Evolutionary conservation across 495 filamentous ascomycete genomes (phyloP), one percentile per base, ranked within the genome.

Genomic region (Baudoinia panamericana): DNA sequence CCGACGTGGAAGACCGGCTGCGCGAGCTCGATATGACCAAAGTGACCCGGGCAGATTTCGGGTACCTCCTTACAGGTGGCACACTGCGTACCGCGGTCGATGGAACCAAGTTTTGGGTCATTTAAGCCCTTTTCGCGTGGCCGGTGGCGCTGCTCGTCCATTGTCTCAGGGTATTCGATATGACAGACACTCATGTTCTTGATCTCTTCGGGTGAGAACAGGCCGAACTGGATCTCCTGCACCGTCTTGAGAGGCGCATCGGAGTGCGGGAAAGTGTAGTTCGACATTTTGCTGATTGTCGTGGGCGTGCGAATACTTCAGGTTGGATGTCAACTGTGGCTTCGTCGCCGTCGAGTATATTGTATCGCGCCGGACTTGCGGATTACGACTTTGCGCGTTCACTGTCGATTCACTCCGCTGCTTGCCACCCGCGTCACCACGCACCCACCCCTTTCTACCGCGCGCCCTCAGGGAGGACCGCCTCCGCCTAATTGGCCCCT

Each of bases 191-290:
- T 94, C 84, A 93, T 87, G 44, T 75, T 80, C 67, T 96, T 96
- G 64, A 94, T 92, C 62, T 99, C 92, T 57, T 96, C 88, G 1
- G 92, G 90, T 13, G 86, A 87, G 54, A 94, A 68, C 45, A 99
- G 76, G 53, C 90, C 90, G 62, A 99, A 99, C 66, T 96, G 92
- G 48, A 99, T 93, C 71, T 96, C 90, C 70, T 93, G 75, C 48
- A 99, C 84, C 41, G 79, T 84, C 68, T 85, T 84, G 72, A 94
- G 67, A 52, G 86, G 84, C 75, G 90, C 90, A 69, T 83, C 86
- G 51, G 90, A 96, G 58, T 84, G 80, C 41, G 80, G 71, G 51
- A 94, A 93, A 56, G 78, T 79, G 53, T 93, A 78, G 66, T 92
- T 90, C 70, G 86, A 76, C 90, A 95, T 96, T 56, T 56, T 85